A percentile compares a stretch with the other conserved stretches of the same genome.
Conservation (phyloP, 768 basidiomycete genomes). For the Brasilioporus rufonigricans region DNA sequence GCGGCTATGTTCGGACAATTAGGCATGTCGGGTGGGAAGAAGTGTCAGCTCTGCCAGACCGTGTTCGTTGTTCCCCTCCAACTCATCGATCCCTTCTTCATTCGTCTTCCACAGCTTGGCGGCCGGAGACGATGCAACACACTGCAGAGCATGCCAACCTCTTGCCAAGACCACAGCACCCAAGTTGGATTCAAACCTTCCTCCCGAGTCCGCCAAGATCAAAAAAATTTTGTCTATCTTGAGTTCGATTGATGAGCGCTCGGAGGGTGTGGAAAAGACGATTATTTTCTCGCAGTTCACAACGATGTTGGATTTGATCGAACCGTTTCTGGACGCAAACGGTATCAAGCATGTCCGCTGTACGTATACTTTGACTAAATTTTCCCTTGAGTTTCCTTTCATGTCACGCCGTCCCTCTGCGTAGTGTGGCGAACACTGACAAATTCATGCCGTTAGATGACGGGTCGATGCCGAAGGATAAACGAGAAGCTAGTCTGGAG, state of each 20-base stretch:
- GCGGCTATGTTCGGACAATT: conserved; percentile 70
- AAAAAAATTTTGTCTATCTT: conserved; percentile 78
- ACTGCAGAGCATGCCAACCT: conserved; percentile 61
- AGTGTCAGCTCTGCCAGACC: conserved; percentile 76
- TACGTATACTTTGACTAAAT: conserved; percentile 42
- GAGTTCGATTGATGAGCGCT: conserved; percentile 55
- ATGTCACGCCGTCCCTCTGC: neutral
- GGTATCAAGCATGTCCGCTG: conserved; percentile 81
- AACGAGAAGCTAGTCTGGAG: conserved; percentile 73
- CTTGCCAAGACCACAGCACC: conserved; percentile 46
- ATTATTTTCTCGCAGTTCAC: conserved; percentile 97
- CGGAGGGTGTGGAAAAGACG: conserved; percentile 75
- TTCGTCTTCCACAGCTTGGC: conserved; percentile 15
- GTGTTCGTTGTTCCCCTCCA: conserved; percentile 45
- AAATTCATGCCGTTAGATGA: conserved; percentile 58
- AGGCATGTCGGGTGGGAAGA: conserved; percentile 54
- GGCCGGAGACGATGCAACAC: conserved; percentile 29
- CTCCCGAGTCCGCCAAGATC: conserved; percentile 83
- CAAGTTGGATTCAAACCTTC: conserved; percentile 35
- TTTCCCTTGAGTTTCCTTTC: neutral
- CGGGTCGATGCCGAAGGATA: conserved; percentile 75
- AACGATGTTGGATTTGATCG: conserved; percentile 78
- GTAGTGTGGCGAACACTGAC: conserved; percentile 4
- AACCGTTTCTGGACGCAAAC: conserved; percentile 73
- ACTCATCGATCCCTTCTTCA: neutral